These are phyloP conservation scores for Candida insectalens DNA, from an alignment of 805 yeast genomes.

Conservation along the genomic window DNA sequence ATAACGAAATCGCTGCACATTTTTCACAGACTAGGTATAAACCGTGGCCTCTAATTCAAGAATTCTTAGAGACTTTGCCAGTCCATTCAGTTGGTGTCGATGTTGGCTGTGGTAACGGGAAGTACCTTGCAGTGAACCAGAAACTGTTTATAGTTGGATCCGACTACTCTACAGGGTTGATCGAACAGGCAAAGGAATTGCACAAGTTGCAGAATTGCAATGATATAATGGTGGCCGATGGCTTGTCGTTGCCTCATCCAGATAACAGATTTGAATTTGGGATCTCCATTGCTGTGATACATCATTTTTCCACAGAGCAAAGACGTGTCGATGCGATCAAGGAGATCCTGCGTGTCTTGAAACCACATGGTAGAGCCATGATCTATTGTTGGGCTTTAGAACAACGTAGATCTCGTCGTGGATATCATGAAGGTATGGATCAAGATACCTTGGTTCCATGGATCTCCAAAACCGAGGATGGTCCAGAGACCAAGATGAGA, in stretches of 20 bases:
- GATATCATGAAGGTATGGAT: slow-evolving; percentile 83
- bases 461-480: slow-evolving; percentile 50
- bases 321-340: slow-evolving; percentile 69
- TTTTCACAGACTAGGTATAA: slow-evolving; percentile 90
- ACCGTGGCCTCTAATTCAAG: slow-evolving; percentile 95
- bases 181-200: slow-evolving; percentile 48
- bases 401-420: slow-evolving; percentile 79
- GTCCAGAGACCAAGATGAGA: slow-evolving; percentile 55
- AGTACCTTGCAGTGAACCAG: slow-evolving; percentile 67
- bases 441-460: slow-evolving; percentile 95
- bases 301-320: slow-evolving; percentile 82
- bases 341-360: slow-evolving; percentile 51
- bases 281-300: slow-evolving; percentile 90
- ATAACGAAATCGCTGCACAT: slow-evolving; percentile 86
- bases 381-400: slow-evolving; percentile 97
- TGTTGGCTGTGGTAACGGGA: slow-evolving; percentile 97
- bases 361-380: slow-evolving; percentile 55
- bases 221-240: slow-evolving; percentile 76
- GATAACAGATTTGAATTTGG: slow-evolving; percentile 59
- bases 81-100: slow-evolving; percentile 72
- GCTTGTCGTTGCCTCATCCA: slow-evolving; percentile 52
- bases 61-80: slow-evolving; percentile 41
- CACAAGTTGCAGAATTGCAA: slow-evolving; percentile 17
- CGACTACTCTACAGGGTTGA: slow-evolving; percentile 62
- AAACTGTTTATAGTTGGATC: slow-evolving; percentile 64